Evolutionary conservation across 306 rosid species (phyloP).

Genomic region (Clitoria ternatea): DNA sequence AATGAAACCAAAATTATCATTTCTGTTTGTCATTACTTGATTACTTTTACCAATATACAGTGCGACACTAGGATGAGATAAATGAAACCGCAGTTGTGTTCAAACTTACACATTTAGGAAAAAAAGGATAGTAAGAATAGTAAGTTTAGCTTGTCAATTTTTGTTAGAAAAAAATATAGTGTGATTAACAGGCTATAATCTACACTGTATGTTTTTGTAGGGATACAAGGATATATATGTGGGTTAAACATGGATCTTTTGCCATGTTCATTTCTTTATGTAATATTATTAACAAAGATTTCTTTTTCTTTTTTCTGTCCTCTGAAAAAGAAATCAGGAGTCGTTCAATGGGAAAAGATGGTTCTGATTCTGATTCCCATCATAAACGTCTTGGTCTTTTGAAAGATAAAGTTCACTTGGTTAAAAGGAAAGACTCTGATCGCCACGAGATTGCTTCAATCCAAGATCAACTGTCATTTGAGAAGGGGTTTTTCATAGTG

Average conservation of each 20-base stretch:
- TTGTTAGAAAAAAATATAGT: neutral
- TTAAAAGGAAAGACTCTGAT: constrained; percentile 61
- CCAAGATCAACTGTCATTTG: constrained; percentile 71
- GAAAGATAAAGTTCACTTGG: constrained; percentile 86
- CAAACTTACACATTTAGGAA: neutral
- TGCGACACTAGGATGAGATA: neutral
- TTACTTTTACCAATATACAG: neutral
- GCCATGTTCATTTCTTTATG: constrained; percentile 22
- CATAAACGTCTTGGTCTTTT: constrained; percentile 73
- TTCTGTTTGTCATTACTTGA: neutral
- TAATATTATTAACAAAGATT: neutral
- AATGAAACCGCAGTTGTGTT: neutral
- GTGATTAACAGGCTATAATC: neutral
- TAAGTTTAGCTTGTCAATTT: constrained; percentile 1
- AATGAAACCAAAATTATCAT: neutral
- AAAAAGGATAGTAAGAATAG: neutral
- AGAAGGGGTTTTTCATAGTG: constrained; percentile 91
- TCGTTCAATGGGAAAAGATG: constrained; percentile 55
- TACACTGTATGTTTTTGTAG: neutral
- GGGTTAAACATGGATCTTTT: neutral
- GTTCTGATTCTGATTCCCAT: constrained; percentile 50
- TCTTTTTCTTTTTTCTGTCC: constrained; percentile 10
- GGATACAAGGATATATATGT: neutral
- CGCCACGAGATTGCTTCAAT: constrained; percentile 76
- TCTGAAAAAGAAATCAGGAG: constrained; percentile 27